Base-by-base conservation (phyloP, 495 filamentous ascomycete species). In the Durotheca rogersii region DNA sequence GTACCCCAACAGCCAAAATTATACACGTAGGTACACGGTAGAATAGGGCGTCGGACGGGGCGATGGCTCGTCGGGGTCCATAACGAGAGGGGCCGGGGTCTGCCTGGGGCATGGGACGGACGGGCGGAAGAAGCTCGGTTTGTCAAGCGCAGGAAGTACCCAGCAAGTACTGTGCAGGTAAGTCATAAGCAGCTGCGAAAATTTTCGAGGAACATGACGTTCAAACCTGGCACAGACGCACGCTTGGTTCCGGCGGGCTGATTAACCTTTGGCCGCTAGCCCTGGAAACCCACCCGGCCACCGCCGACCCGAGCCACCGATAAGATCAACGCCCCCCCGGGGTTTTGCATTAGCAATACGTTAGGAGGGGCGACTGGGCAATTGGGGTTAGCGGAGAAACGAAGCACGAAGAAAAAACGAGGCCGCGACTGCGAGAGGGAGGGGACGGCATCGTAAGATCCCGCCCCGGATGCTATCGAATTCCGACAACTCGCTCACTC, bases 161-260 rank as follows among this genome's bases (percentile, higher is more conserved):
- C n/a, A n/a, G n/a, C n/a, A n/a, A n/a, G n/a, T n/a, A n/a, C n/a
- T n/a, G n/a, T n/a, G n/a, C n/a, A n/a, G n/a, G n/a, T n/a, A n/a
- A n/a, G n/a, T n/a, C n/a, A n/a, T n/a, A n/a, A n/a, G n/a, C n/a
- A 32, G 9, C 32, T 27, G 31, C 16, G 45, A 59, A 53, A 38
- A 46, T 53, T 59, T 59, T 59, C 39, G 55, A 52, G 9, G 25
- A 56, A 12, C 23, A 23, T 42, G 41, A 51, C 38, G 18, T 27
- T 19, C 39, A 30, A 34, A 21, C 14, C 41, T 4, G 4, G 23
- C 23, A 27, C n/a, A n/a, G n/a, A 27, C 23, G 23, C 23, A 40
- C 38, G 37, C 35, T 43, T 27, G 30, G 10, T 35, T 35, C 19
- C 17, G 20, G 38, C 4, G 12, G 35, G 31, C 44, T 44, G 27